These are phyloP conservation scores for Kuraishia floccosa DNA, from an alignment of 805 yeast species.

Conservation along the genomic window DNA sequence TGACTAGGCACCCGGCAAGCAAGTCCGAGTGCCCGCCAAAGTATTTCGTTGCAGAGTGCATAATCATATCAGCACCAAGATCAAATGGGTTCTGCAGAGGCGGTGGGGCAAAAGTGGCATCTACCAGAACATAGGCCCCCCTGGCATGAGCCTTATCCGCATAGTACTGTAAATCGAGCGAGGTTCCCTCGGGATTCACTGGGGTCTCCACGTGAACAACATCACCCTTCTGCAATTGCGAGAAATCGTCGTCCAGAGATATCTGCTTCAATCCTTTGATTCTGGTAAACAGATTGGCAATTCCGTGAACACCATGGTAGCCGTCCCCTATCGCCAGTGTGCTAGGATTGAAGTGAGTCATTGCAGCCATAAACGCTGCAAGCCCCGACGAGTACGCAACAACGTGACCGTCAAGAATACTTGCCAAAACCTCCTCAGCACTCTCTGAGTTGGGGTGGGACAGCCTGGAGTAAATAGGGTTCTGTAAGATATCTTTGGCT, in stretches of 20 bases:
- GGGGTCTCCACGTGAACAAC: conserved; percentile 82
- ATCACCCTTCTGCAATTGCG: conserved; percentile 46
- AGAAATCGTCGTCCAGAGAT: conserved; percentile 37
- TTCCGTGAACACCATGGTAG: conserved; percentile 78
- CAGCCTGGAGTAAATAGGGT: conserved; percentile 54
- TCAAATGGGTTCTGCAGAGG: conserved; percentile 69
- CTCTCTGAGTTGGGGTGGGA: conserved; percentile 64
- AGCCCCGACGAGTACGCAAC: conserved; percentile 72
- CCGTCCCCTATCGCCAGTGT: conserved; percentile 62
- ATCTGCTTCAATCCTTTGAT: conserved; percentile 43
- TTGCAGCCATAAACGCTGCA: conserved; percentile 68
- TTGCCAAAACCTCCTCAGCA: conserved; percentile 53
- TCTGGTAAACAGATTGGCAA: conserved; percentile 51
- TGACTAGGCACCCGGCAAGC: conserved; percentile 68
- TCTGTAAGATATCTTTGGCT: conserved; percentile 1
- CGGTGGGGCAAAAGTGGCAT: conserved; percentile 91
- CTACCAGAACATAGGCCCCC: conserved; percentile 67
- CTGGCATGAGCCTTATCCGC: conserved; percentile 64
- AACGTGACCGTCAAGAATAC: conserved; percentile 51
- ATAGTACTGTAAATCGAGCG: conserved; percentile 48
- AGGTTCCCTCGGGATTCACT: conserved; percentile 70
- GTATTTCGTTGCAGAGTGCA: conserved; percentile 91
- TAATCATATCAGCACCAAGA: conserved; percentile 77
- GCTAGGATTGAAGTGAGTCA: conserved; percentile 65
- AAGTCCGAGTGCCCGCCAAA: conserved; percentile 95